These are phyloP conservation scores for Capsella rubella DNA, from an alignment of 441 rosid species.

Conservation along the genomic window DNA sequence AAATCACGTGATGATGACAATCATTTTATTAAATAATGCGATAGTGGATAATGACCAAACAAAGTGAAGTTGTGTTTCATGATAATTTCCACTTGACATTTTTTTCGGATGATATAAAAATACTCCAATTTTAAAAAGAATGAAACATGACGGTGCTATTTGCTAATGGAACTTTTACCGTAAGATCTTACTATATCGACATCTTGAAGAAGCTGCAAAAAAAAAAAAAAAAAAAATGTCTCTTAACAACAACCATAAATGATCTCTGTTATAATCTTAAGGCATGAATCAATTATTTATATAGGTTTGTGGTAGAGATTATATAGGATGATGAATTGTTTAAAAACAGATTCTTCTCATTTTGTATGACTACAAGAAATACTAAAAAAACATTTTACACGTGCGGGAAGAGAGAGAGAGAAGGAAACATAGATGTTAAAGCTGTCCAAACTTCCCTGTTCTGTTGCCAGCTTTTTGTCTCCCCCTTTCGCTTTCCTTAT, in stretches of 20 bases:
- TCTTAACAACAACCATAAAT: no score
- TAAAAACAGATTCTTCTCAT: background rate
- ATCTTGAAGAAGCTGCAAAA: no score
- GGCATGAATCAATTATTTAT: no score
- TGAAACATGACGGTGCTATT: background rate
- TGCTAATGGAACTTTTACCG: no score
- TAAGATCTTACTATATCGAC: no score
- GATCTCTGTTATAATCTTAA: no score
- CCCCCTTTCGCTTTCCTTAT: constrained; percentile 6
- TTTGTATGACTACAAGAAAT: background rate
- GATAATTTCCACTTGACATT: background rate
- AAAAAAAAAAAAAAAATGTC: no score
- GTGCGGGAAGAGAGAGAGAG: constrained; percentile 5
- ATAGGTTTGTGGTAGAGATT: no score
- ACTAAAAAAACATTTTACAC: constrained; percentile 16
- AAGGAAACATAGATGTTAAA: constrained; percentile 8
- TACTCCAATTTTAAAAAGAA: background rate
- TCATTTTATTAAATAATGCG: background rate
- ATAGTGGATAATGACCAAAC: constrained; percentile 4
- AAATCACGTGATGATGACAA: constrained; percentile 11
- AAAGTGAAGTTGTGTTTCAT: background rate
- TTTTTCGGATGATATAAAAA: background rate
- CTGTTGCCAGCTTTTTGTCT: constrained; percentile 13
- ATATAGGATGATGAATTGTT: background rate
- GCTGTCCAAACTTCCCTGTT: constrained; percentile 13